Evolutionary conservation across 371 early-diverging fungal species (phyloP).

Genomic region (Zancudomyces culisetae): DNA sequence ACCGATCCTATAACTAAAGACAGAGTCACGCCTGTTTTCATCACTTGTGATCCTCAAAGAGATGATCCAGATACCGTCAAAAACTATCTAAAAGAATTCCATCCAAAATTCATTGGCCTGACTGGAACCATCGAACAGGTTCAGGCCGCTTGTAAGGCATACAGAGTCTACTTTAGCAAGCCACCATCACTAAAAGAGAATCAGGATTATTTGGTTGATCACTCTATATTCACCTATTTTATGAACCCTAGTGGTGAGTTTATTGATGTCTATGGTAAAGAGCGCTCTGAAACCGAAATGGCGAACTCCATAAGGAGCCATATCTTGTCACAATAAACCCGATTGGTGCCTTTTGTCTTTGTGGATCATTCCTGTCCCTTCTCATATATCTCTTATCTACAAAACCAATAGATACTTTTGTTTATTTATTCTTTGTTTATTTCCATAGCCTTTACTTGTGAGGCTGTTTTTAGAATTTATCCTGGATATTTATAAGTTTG

Average conservation of each 20-base stretch:
- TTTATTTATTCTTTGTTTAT: too few relatives aligned
- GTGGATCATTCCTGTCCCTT: too few relatives aligned
- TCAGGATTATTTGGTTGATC: slow-evolving; percentile 91
- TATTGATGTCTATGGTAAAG: slow-evolving; percentile 74
- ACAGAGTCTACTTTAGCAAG: slow-evolving; percentile 78
- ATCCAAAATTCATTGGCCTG: slow-evolving; percentile 74
- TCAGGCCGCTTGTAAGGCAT: slow-evolving; percentile 65
- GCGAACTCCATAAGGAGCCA: slow-evolving; percentile 26
- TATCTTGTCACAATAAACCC: too few relatives aligned
- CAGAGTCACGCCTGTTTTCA: slow-evolving; percentile 73
- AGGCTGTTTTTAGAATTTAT: too few relatives aligned
- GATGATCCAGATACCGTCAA: slow-evolving; percentile 67
- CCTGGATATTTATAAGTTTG: too few relatives aligned
- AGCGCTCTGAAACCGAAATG: slow-evolving; percentile 39
- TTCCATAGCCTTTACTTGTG: too few relatives aligned
- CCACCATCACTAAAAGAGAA: slow-evolving; percentile 69
- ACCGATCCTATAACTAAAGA: slow-evolving; percentile 37
- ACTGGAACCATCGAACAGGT: slow-evolving; percentile 77
- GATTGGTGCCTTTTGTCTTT: too few relatives aligned
- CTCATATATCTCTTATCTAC: too few relatives aligned
- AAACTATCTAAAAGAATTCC: slow-evolving; percentile 85
- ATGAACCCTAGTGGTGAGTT: slow-evolving; percentile 86
- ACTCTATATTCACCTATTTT: slow-evolving; percentile 92
- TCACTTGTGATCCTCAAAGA: slow-evolving; percentile 90
- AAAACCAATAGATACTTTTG: too few relatives aligned